A percentile compares a stretch with the other conserved stretches of the same genome.
phyloP scores from a whole-genome alignment of 2,329 filamentous ascomycete species.

The Epicoccum sorghinum region DNA sequence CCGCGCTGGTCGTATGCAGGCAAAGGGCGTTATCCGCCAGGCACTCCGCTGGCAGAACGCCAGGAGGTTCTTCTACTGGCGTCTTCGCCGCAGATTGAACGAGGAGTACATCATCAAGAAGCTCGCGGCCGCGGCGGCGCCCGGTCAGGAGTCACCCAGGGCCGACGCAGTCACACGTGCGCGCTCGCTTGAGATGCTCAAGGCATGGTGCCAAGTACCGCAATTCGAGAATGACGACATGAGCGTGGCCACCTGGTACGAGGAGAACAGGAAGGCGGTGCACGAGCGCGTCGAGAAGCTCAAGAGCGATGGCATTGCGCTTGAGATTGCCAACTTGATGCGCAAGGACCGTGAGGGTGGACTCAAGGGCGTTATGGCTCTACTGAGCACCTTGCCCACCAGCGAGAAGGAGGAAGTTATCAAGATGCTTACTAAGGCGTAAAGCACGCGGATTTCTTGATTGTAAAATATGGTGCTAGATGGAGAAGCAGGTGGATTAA shows the following conservation, averaged over 20 bases:
- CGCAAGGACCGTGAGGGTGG: conserved; percentile 70
- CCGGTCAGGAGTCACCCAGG: conserved; percentile 48
- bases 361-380: conserved; percentile 84
- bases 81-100: conserved; percentile 91
- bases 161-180: conserved; percentile 59
- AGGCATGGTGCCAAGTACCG: conserved; percentile 80
- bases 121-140: conserved; percentile 63
- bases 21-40: conserved; percentile 91
- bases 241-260: conserved; percentile 91
- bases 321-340: conserved; percentile 72
- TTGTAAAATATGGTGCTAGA: conserved; percentile 8
- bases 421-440: conserved; percentile 55
- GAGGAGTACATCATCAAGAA: conserved; percentile 97
- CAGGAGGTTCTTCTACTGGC: conserved; percentile 99
- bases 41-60: conserved; percentile 85
- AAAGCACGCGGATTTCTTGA: neutral
- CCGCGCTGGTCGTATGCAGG: conserved; percentile 95
- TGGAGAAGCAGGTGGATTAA: neutral
- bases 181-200: conserved; percentile 74
- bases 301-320: conserved; percentile 74
- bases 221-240: conserved; percentile 81
- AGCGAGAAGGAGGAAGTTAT: conserved; percentile 86
- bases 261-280: conserved; percentile 86
- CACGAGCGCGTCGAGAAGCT: conserved; percentile 83
- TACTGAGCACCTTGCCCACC: conserved; percentile 84